Evolutionary conservation across 768 basidiomycete species (phyloP).

Genomic region (Xerocomellus intermedius): DNA sequence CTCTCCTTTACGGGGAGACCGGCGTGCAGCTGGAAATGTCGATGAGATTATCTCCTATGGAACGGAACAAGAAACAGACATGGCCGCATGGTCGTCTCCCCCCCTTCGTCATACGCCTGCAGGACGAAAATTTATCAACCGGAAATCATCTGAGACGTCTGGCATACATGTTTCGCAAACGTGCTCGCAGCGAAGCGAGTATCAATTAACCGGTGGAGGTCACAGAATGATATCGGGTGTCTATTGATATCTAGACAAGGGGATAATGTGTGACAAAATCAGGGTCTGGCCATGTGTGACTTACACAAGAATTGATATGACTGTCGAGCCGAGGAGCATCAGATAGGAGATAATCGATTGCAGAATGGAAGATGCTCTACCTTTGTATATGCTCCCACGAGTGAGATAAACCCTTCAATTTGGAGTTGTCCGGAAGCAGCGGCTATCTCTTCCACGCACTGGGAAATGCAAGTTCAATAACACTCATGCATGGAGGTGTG

Average conservation of each 20-base stretch:
- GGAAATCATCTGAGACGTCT: neutral
- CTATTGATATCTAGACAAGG: slow-evolving; percentile 67
- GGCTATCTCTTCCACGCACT: slow-evolving; percentile 72
- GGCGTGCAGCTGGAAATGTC: slow-evolving; percentile 46
- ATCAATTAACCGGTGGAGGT: slow-evolving; percentile 71
- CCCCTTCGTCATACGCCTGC: slow-evolving; percentile 72
- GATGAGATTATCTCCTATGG: slow-evolving; percentile 13
- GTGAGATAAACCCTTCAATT: slow-evolving; percentile 82
- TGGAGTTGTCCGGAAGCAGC: slow-evolving; percentile 47
- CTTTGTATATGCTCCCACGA: slow-evolving; percentile 72
- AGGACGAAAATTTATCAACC: slow-evolving; percentile 4
- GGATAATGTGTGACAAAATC: neutral
- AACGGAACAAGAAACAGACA: slow-evolving; percentile 13
- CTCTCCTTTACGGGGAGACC: slow-evolving; percentile 78
- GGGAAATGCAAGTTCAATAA: slow-evolving; percentile 18
- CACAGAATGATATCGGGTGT: slow-evolving; percentile 63
- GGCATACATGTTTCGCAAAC: slow-evolving; percentile 69
- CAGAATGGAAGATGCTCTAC: slow-evolving; percentile 37
- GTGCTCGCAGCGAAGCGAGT: slow-evolving; percentile 61
- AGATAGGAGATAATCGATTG: slow-evolving; percentile 18
- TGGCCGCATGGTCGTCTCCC: slow-evolving; percentile 39
- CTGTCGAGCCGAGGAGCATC: slow-evolving; percentile 40
- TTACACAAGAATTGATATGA: slow-evolving; percentile 86
- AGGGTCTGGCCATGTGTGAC: slow-evolving; percentile 22
- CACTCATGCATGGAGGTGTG: neutral